Evolutionary conservation across 345 rosid species (phyloP).

Genomic region (Eucalyptus tenuipes): DNA sequence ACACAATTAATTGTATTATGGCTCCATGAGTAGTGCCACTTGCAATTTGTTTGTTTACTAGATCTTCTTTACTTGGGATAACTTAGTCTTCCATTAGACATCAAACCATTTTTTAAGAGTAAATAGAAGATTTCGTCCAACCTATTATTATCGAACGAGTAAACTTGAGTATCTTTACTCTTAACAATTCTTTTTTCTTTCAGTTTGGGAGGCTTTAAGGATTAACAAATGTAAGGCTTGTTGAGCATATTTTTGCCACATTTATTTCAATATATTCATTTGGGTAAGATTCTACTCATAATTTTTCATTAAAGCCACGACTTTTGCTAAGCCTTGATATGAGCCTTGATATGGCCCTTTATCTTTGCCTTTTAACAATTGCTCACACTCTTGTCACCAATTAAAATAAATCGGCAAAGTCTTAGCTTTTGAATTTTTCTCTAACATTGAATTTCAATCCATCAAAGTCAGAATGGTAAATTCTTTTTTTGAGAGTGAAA

Average conservation of each 20-base stretch:
- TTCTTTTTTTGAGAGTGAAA: background rate
- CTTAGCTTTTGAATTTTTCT: background rate
- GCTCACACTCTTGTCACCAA: background rate
- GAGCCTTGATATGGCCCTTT: background rate
- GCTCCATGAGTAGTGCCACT: background rate
- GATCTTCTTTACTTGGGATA: background rate
- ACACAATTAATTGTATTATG: background rate
- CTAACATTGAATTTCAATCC: background rate
- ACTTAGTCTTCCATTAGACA: background rate
- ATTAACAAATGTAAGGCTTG: background rate
- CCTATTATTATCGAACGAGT: background rate
- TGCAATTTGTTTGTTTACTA: background rate
- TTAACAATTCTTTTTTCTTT: background rate
- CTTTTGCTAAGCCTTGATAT: background rate
- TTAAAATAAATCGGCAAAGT: background rate
- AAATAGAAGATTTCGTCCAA: background rate
- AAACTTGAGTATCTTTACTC: background rate
- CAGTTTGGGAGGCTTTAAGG: background rate
- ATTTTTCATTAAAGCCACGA: background rate
- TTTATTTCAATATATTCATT: background rate
- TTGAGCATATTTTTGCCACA: background rate
- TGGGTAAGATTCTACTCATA: background rate
- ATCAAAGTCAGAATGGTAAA: background rate
- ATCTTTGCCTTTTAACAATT: background rate
- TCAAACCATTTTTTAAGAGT: background rate